Evolutionary conservation across 1,139 yeast genomes (phyloP).

Genomic region (Scheffersomyces segobiensis): DNA sequence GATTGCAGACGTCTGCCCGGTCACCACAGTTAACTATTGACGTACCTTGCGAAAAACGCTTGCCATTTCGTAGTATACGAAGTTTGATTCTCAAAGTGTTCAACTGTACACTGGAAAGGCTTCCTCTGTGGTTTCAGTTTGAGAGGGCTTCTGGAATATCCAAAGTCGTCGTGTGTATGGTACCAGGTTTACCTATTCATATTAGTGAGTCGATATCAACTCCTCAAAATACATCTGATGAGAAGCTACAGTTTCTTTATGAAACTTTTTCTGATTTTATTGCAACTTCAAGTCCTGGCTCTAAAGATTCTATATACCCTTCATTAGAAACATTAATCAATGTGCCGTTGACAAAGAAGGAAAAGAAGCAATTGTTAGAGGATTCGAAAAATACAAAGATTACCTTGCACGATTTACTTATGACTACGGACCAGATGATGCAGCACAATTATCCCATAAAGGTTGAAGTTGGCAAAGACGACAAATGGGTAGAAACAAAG

Average conservation of each 20-base stretch:
- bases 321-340: slow-evolving; percentile 56
- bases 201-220: not conserved
- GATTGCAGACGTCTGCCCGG: slow-evolving; percentile 33
- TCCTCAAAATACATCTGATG: not conserved
- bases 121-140: slow-evolving; percentile 5
- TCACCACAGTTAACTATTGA: slow-evolving; percentile 25
- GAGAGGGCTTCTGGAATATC: slow-evolving; percentile 5
- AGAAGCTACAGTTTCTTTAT: slow-evolving; percentile 36
- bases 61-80: slow-evolving; percentile 41
- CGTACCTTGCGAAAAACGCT: slow-evolving; percentile 23
- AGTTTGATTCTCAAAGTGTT: slow-evolving; percentile 41
- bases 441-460: slow-evolving; percentile 64
- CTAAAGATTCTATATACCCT: slow-evolving; percentile 55
- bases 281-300: slow-evolving; percentile 62
- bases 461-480: slow-evolving; percentile 19
- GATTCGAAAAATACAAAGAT: slow-evolving; percentile 39
- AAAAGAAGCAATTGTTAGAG: slow-evolving; percentile 40
- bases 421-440: slow-evolving; percentile 46
- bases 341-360: slow-evolving; percentile 56
- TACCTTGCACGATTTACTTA: slow-evolving; percentile 53
- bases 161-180: slow-evolving; percentile 60
- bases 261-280: slow-evolving; percentile 40
- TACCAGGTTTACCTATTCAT: slow-evolving; percentile 59
- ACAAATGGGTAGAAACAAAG: slow-evolving; percentile 61
- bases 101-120: slow-evolving; percentile 1